Base-by-base conservation (phyloP, 2,329 filamentous ascomycete species). In the Colletotrichum destructivum region DNA sequence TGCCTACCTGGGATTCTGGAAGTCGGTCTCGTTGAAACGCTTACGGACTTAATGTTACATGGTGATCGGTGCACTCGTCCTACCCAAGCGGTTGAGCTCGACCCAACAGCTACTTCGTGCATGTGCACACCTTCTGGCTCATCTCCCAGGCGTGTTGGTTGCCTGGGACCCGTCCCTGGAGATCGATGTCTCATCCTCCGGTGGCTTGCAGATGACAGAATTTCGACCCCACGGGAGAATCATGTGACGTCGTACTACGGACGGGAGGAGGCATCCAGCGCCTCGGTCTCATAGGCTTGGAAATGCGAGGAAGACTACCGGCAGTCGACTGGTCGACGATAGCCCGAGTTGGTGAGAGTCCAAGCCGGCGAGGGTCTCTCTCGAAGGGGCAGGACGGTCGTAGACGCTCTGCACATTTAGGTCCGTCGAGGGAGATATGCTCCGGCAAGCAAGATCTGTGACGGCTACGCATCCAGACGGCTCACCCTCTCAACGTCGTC, bases 1-100 rank as follows among this genome's bases (percentile, higher is more conserved):
- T 83, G 75, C 82, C 82, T 75, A 79, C 79, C 79, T 82, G 76
- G 82, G 82, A 79, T 71, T 74, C 72, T 74, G 75, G 71, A 74
- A 73, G 61, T 75, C 74, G 59, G 21, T 35, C 76, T 75, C 12
- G 59, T 60, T 69, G 69, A 63, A 69, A 71, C 69, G 59, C 23
- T 12, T 26, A 52, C 26, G 13, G 18, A 26, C 26, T 46, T 13
- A 11, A 49, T n/a, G 65, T 59, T 26, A 47, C 59, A 71, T 59
- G 31, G 23, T 51, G 65, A 69, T 69, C 40, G 52, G 16, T 38
- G 21, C 40, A 15, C 59, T 38, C 54, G 65, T 71, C 46, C 35
- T 63, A 69, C 69, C 15, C 46, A n/a, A 35, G n/a, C 31, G 52
- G 15, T 21, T 38, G 35, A 63, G 52, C 31, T 54, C 40, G 51